These are phyloP conservation scores for Arthrocladium fulminans DNA, from an alignment of 2,329 filamentous ascomycete species.

Conservation along the genomic window DNA sequence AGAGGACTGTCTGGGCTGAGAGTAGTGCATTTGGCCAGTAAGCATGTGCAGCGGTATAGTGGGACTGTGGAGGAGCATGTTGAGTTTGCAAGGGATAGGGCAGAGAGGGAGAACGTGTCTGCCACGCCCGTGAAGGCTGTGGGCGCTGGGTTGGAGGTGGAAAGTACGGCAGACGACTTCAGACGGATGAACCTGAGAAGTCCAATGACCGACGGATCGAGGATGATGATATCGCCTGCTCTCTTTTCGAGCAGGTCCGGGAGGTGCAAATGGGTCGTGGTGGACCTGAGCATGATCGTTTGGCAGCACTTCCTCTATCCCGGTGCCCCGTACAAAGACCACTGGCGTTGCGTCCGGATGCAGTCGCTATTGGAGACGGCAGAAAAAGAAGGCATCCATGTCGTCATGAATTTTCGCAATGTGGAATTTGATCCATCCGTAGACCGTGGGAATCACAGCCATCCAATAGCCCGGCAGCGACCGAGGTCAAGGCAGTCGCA, in stretches of 20 bases:
- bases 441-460: not conserved
- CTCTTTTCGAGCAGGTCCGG: not conserved
- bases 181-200: not conserved
- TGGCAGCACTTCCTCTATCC: constrained; percentile 10
- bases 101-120: not conserved
- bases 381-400: constrained; percentile 1
- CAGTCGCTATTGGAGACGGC: constrained; percentile 1
- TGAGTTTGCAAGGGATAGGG: constrained; percentile 2
- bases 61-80: constrained; percentile 6
- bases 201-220: constrained; percentile 6
- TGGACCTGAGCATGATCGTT: constrained; percentile 3
- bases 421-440: constrained; percentile 5
- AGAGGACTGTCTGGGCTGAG: not conserved
- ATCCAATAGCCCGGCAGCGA: not conserved
- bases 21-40: constrained; percentile 1
- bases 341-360: constrained; percentile 6
- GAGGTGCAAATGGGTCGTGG: not conserved
- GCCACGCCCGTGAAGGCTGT: not conserved
- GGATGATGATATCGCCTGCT: constrained; percentile 5
- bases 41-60: constrained; percentile 7
- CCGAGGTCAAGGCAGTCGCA: not conserved
- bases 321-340: constrained; percentile 4
- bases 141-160: not conserved
- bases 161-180: not conserved
- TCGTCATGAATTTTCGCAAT: constrained; percentile 5